Evolutionary conservation across 805 yeast species (phyloP).

Genomic region (Maudiozyma turicensis): DNA sequence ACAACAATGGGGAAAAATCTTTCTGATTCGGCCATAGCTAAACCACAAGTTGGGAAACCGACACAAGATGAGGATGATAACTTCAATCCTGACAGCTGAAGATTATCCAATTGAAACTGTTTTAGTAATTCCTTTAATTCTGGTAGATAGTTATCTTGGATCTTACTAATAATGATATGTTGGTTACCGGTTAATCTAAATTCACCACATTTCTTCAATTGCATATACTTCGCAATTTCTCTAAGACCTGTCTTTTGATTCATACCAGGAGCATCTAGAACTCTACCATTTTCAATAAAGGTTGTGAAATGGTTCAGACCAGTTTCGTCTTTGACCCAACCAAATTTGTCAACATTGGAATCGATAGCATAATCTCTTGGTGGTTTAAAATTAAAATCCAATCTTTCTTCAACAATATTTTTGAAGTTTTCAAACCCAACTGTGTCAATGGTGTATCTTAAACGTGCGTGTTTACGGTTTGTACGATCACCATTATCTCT

Average conservation of each 20-base stretch:
- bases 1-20: slow-evolving; percentile 75
- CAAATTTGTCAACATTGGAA: slow-evolving; percentile 83
- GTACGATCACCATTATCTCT: slow-evolving; percentile 91
- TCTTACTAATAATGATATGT: slow-evolving; percentile 69
- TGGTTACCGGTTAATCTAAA: slow-evolving; percentile 95
- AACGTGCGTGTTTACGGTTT: slow-evolving; percentile 94
- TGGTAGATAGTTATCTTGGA: slow-evolving; percentile 58
- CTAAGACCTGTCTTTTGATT: slow-evolving; percentile 84
- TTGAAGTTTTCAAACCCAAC: slow-evolving; percentile 82
- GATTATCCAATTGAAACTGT: slow-evolving; percentile 73
- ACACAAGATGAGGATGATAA: slow-evolving; percentile 93
- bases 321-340: slow-evolving; percentile 82
- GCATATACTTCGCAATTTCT: slow-evolving; percentile 63
- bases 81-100: slow-evolving; percentile 73
- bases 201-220: slow-evolving; percentile 56
- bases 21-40: slow-evolving; percentile 98
- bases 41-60: slow-evolving; percentile 96
- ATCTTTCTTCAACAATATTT: slow-evolving; percentile 67
- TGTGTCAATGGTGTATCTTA: slow-evolving; percentile 92
- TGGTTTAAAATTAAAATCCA: slow-evolving; percentile 66
- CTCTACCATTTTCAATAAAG: slow-evolving; percentile 92
- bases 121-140: slow-evolving; percentile 54
- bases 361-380: slow-evolving; percentile 67
- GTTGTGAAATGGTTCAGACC: slow-evolving; percentile 86
- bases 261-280: slow-evolving; percentile 81